Evolutionary conservation across 192 early-diverging fungal genomes (phyloP), one percentile per base, ranked within the genome.

Genomic region (Backusella liffmaniae): DNA sequence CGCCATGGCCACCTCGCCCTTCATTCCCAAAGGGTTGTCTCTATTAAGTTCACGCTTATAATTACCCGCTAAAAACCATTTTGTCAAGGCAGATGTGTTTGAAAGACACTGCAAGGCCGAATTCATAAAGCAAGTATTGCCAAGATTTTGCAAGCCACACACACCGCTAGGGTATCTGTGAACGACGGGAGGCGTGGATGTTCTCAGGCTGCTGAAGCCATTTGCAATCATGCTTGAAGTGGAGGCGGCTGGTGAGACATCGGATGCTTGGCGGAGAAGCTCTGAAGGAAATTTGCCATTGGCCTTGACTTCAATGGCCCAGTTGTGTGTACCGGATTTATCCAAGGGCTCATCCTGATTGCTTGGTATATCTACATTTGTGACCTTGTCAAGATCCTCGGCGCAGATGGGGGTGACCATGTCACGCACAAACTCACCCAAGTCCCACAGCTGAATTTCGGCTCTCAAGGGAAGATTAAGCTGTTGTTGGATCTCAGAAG

Each of bases 81-180:
- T 81, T 21, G 88, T 87, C 23, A 96, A 85, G 36, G 89, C 85
- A 7, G 86, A 76, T 65, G 92, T 92, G 72, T 94, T 91, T 49
- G 91, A 91, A 44, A 98, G 82, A 74, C 96, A 98, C 83, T 96
- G 95, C n/a, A 96, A 78, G 10, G 93, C 94, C 6, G 92, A 92
- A 83, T 95, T 96, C 95, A 96, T 96, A 76, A 92, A 96, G 84
- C 95, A 96, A 0, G 95, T 96, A 78, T 96, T 96, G 9, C 95
- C 95, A n/a, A 96, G 80, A 77, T 96, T 96, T 53, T 80, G 82
- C 66, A 96, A 85, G 3, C 95, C 95, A 73, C 87, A 90, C 4
- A 87, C 76, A 46, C 90, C 91, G 8, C 77, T 65, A 21, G 74
- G 70, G 2, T 67, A 62, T 56, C 77, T 72, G 5, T 67, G 65